Conservation (phyloP, 257 asterid genomes). For the Haberlea rhodopensis region DNA sequence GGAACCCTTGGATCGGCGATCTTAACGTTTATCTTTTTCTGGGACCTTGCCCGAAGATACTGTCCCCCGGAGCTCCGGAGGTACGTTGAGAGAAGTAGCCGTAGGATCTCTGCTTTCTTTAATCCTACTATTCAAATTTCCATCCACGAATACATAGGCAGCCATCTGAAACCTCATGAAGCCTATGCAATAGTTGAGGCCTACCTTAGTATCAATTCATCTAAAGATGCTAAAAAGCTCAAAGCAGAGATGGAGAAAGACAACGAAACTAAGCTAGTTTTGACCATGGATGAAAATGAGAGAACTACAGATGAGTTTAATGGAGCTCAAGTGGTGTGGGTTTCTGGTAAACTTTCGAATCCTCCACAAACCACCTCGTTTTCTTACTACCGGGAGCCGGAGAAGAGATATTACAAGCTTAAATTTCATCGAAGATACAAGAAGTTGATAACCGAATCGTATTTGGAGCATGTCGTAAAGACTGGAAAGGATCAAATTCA, state of each 20-base stretch:
- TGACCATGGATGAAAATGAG: slow-evolving; percentile 54
- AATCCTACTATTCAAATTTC: slow-evolving; percentile 42
- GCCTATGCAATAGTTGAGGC: slow-evolving; percentile 48
- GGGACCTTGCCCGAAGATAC: slow-evolving; percentile 39
- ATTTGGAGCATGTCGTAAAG: slow-evolving; percentile 35
- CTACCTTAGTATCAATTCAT: slow-evolving; percentile 39
- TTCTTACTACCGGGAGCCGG: slow-evolving; percentile 27
- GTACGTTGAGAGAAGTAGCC: slow-evolving; percentile 22
- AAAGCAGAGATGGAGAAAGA: slow-evolving; percentile 45
- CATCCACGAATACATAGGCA: slow-evolving; percentile 45
- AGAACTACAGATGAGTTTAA: slow-evolving; percentile 32
- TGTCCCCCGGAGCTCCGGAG: slow-evolving; percentile 42
- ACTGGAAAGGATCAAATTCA: slow-evolving; percentile 30
- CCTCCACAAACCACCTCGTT: slow-evolving; percentile 1
- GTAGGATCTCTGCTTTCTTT: slow-evolving; percentile 29
- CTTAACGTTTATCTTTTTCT: slow-evolving; percentile 39
- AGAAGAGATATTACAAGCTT: slow-evolving; percentile 33
- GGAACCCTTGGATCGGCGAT: slow-evolving; percentile 30
- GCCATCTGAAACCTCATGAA: slow-evolving; percentile 38
- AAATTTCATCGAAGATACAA: slow-evolving; percentile 31
- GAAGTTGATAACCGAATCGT: slow-evolving; percentile 31
- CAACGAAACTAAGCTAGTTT: slow-evolving; percentile 32
- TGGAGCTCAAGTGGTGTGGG: slow-evolving; percentile 40
- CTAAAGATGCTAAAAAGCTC: slow-evolving; percentile 35
- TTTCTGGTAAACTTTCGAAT: slow-evolving; percentile 28